Evolutionary conservation across 805 yeast genomes (phyloP).

Genomic region (Scheffersomyces lignosus): DNA sequence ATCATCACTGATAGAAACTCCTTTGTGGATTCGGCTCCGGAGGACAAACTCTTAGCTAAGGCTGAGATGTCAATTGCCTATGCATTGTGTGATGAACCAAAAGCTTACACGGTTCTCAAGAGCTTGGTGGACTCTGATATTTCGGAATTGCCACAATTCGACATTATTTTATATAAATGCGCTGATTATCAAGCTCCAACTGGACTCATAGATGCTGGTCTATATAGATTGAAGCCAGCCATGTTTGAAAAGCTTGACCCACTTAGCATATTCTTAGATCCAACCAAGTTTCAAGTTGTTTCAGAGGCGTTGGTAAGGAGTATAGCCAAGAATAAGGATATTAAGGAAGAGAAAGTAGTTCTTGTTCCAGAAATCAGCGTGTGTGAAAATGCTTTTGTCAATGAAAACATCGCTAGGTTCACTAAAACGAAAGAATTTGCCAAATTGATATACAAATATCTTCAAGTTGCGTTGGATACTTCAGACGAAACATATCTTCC

Average conservation of each 20-base stretch:
- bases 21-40: slow-evolving; percentile 23
- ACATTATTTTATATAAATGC: slow-evolving; percentile 55
- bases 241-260: slow-evolving; percentile 62
- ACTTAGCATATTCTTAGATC: slow-evolving; percentile 47
- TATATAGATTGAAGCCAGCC: slow-evolving; percentile 65
- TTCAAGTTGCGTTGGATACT: slow-evolving; percentile 51
- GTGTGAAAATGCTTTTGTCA: slow-evolving; percentile 34
- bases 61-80: slow-evolving; percentile 49
- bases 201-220: slow-evolving; percentile 57
- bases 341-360: slow-evolving; percentile 43
- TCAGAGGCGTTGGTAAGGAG: slow-evolving; percentile 47
- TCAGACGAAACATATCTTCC: slow-evolving; percentile 56
- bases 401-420: slow-evolving; percentile 45
- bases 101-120: slow-evolving; percentile 52
- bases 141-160: slow-evolving; percentile 42
- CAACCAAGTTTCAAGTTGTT: slow-evolving; percentile 51
- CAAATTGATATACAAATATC: slow-evolving; percentile 55
- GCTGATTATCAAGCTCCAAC: slow-evolving; percentile 67
- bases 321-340: slow-evolving; percentile 37
- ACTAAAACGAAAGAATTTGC: slow-evolving; percentile 55
- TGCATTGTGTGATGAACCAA: slow-evolving; percentile 51
- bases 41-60: slow-evolving; percentile 23
- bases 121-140: slow-evolving; percentile 24
- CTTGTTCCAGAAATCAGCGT: slow-evolving; percentile 44
- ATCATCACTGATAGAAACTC: slow-evolving; percentile 38